Base-by-base conservation (phyloP, 768 basidiomycete species). In the Russula sp. region DNA sequence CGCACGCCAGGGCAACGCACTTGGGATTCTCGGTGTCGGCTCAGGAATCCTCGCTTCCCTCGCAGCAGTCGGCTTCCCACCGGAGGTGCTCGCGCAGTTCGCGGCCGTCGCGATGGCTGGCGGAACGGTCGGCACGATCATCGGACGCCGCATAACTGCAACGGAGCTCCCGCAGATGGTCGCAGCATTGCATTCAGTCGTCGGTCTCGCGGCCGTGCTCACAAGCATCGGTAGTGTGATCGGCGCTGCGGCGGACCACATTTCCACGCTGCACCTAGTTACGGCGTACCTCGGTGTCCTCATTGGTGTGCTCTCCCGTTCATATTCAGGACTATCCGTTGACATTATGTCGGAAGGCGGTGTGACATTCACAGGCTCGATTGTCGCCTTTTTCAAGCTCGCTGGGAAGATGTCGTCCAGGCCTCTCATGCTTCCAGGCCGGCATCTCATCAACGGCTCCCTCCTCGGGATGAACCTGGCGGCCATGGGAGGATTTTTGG, bases 131-230 rank as follows among this genome's bases (percentile, higher is more conserved):
- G 92, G 92, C 10, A 73, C 87, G 13, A 74, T 89, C 66, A 83
- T 94, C 64, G 92, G 92, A 42, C 79, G 91, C 37, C 84, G 91
- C 22, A 89, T 94, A 51, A 91, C 89, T 16, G 88, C 89, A 3
- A 94, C 91, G 18, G 93, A 94, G 70, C 79, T 94, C 40, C 92
- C 92, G 8, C 92, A 94, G 72, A 89, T 84, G 79, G 86, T 85
- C 34, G 82, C 86, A 1, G 86, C 91, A 58, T 76, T 94, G 61
- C 92, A 94, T 71, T 91, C 88, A 39, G 92, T 94, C 37, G 92
- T 94, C 56, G 92, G 92, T 73, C 82, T 94, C 34, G 92, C 92
- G 2, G 92, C 92, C 0, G 92, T 94, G 18, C 76, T 94, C 69
- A 94, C 92, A 16, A 89, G 87, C 58, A 87, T 93, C 45, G 92